A percentile compares a stretch with the other conserved stretches of the same genome.
Conservation (phyloP, 257 asterid genomes). For the Dorcoceras hygrometricum region DNA sequence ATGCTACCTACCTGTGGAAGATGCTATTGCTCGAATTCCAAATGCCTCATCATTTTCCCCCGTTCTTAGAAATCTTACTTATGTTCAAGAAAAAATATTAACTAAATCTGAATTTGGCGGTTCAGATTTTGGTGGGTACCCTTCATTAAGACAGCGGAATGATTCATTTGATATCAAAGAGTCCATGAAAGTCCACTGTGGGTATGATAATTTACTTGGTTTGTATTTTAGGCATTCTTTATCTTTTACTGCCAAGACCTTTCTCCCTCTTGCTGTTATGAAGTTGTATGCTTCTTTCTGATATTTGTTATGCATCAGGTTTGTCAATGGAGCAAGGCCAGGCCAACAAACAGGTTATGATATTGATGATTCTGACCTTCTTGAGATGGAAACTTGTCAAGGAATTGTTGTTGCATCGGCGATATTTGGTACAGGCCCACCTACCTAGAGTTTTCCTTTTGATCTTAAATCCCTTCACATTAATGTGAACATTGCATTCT, state of each 20-base stretch:
- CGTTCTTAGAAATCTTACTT: slow-evolving; percentile 34
- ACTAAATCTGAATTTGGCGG: slow-evolving; percentile 50
- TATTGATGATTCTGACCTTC: slow-evolving; percentile 46
- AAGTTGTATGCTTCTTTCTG: slow-evolving; percentile 1
- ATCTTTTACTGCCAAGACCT: neutral
- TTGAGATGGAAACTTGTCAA: slow-evolving; percentile 47
- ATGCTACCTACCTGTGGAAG: slow-evolving; percentile 68
- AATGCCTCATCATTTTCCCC: slow-evolving; percentile 44
- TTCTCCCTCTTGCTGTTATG: neutral
- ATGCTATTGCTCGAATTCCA: slow-evolving; percentile 44
- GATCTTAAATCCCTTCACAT: slow-evolving; percentile 4
- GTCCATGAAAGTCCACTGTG: slow-evolving; percentile 46
- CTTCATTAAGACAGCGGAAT: slow-evolving; percentile 38
- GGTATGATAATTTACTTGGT: slow-evolving; percentile 31
- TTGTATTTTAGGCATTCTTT: neutral
- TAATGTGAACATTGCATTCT: slow-evolving; percentile 16
- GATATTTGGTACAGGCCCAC: slow-evolving; percentile 38
- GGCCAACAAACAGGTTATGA: slow-evolving; percentile 47
- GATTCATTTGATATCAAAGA: slow-evolving; percentile 48
- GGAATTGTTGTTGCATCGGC: slow-evolving; percentile 53
- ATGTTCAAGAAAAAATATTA: slow-evolving; percentile 37
- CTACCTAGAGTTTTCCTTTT: neutral
- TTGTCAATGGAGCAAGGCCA: slow-evolving; percentile 44
- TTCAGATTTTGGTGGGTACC: slow-evolving; percentile 52
- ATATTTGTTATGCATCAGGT: slow-evolving; percentile 25